phyloP scores from a whole-genome alignment of 140 eudicot genomes.

The Flaveria floridana region DNA sequence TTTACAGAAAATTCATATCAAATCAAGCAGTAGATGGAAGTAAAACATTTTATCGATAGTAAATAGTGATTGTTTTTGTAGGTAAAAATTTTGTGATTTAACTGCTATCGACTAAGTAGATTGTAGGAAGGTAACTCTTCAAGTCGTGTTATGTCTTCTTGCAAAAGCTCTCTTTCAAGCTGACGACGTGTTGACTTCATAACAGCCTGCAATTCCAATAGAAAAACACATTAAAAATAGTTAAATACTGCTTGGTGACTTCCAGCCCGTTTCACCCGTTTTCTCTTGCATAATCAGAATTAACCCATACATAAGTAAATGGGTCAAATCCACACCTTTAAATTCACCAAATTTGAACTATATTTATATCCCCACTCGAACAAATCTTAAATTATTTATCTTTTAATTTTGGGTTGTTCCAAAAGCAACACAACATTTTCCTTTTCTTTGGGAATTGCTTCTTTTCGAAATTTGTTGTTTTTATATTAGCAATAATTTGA shows the following conservation, averaged over 20 bases:
- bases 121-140: constrained; percentile 89
- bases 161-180: constrained; percentile 88
- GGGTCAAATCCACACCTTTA: background rate
- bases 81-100: constrained; percentile 30
- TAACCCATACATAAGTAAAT: background rate
- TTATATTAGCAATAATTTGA: constrained; percentile 1
- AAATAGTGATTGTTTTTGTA: constrained; percentile 26
- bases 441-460: background rate
- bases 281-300: background rate
- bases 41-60: constrained; percentile 29
- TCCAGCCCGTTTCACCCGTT: background rate
- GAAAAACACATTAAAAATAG: constrained; percentile 2
- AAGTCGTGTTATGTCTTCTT: constrained; percentile 73
- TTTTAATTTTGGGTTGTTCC: too few relatives aligned
- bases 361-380: background rate
- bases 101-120: constrained; percentile 65
- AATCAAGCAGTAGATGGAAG: constrained; percentile 19
- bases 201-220: constrained; percentile 56
- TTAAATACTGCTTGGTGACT: background rate
- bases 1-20: constrained; percentile 13
- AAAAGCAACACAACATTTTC: too few relatives aligned
- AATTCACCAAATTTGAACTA: background rate
- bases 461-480: background rate
- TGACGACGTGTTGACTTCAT: constrained; percentile 98
- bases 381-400: background rate